phyloP scores from a whole-genome alignment of 2,329 filamentous ascomycete genomes.

The Metarhizium guizhouense region DNA sequence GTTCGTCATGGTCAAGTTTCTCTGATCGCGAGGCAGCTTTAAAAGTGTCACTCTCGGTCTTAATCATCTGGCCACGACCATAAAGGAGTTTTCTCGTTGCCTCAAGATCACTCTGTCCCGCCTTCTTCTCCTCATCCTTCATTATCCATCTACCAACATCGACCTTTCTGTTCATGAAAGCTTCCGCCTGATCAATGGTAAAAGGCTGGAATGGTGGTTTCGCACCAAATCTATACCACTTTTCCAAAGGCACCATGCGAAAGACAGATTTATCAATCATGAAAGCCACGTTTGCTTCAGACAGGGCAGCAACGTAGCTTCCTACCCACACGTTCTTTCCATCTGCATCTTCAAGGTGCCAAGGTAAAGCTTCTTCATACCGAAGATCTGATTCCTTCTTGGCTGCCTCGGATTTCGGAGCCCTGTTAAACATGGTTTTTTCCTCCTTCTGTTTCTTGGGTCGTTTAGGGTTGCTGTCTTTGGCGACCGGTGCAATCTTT shows the following conservation, averaged over 20 bases:
- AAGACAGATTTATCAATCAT: conserved; percentile 63
- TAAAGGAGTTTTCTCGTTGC: conserved; percentile 45
- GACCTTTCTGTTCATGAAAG: conserved; percentile 69
- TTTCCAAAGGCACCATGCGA: conserved; percentile 84
- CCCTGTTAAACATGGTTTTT: conserved; percentile 77
- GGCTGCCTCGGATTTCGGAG: conserved; percentile 71
- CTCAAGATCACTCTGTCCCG: conserved; percentile 48
- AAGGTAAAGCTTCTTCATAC: conserved; percentile 92
- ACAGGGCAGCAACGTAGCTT: conserved; percentile 81
- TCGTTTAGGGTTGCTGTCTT: conserved; percentile 41
- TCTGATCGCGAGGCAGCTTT: conserved; percentile 52
- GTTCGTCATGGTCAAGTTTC: conserved; percentile 60
- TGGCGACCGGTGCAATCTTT: conserved; percentile 79
- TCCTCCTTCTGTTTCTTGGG: conserved; percentile 65
- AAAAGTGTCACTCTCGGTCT: conserved; percentile 59
- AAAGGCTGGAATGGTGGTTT: conserved; percentile 73
- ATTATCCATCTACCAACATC: conserved; percentile 75
- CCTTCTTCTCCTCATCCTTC: conserved; percentile 53
- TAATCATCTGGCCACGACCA: conserved; percentile 49
- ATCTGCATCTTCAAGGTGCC: conserved; percentile 95
- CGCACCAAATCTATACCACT: conserved; percentile 83
- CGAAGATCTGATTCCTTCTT: conserved; percentile 65
- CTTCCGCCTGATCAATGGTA: conserved; percentile 78
- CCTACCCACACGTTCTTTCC: conserved; percentile 93
- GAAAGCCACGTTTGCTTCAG: conserved; percentile 74